Percentiles rank a stretch among this genome's conserved stretches.
Conservation (phyloP, 2,329 filamentous ascomycete species). For the Claviceps humidiphila region DNA sequence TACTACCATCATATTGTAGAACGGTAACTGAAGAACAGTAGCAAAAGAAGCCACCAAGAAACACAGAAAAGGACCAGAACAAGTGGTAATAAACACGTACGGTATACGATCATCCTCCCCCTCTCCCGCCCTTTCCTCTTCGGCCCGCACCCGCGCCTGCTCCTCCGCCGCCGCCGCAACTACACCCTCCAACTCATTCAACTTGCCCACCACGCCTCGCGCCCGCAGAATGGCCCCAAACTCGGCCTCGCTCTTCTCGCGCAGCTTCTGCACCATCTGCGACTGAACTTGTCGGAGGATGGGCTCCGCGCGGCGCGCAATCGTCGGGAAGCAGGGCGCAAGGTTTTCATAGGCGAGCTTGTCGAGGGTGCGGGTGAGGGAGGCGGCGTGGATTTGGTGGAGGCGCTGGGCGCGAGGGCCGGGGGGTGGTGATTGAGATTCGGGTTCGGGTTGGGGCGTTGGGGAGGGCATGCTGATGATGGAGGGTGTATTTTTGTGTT, state of each 20-base stretch:
- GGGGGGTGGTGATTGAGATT: slow-evolving; percentile 21
- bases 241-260: slow-evolving; percentile 41
- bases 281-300: slow-evolving; percentile 41
- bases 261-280: slow-evolving; percentile 44
- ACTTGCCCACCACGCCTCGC: slow-evolving; percentile 38
- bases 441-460: neutral
- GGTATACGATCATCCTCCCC: neutral
- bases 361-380: slow-evolving; percentile 39
- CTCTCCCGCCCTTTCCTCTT: neutral
- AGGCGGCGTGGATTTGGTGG: slow-evolving; percentile 37
- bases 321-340: slow-evolving; percentile 46
- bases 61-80: too few relatives aligned
- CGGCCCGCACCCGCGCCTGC: slow-evolving; percentile 7
- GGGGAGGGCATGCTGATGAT: neutral
- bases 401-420: slow-evolving; percentile 45
- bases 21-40: too few relatives aligned
- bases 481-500: neutral
- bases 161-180: slow-evolving; percentile 33
- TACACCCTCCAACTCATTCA: slow-evolving; percentile 47
- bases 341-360: slow-evolving; percentile 45
- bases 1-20: too few relatives aligned
- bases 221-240: slow-evolving; percentile 41
- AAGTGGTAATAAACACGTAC: neutral
- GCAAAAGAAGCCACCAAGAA: too few relatives aligned
- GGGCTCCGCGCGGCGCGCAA: slow-evolving; percentile 36